Base-by-base conservation (phyloP, 2,329 filamentous ascomycete genomes). In the Ramichloridium luteum region DNA sequence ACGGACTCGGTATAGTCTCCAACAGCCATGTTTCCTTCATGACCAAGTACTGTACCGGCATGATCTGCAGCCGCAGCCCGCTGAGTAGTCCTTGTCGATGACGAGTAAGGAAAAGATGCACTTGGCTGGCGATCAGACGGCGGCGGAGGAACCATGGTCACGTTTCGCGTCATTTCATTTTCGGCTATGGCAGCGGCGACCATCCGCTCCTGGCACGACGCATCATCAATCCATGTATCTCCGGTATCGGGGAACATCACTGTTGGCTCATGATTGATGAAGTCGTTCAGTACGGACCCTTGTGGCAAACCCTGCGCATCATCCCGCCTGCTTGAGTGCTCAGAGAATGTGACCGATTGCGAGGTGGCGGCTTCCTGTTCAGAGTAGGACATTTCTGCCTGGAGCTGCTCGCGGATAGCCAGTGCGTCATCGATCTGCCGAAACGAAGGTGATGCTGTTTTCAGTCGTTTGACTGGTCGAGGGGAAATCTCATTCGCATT, bases 201-300 rank as follows among this genome's bases (percentile, higher is more conserved):
- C 30, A 64, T 39, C n/a, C 50, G 48, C 38, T 57, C 50, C 37
- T 61, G 56, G 12, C 55, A 59, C 8, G 55, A 50, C 17, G 55
- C 58, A 18, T 54, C 58, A 36, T 61, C 57, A 3, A 55, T 55
- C 10, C 61, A 41, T 1, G 61, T 65, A 36, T 55, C 62, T 10
- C 59, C 61, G 23, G 49, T 48, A 16, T 59, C 55, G 28, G 47
- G 49, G 35, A 62, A 64, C 49, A 61, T 49, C 20, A 47, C 44
- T 23, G 45, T 45, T 1, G 60, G 58, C 16, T 63, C 54, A 36
- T 62, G 59, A 10, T 50, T 30, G 12, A 41, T 49, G 30, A 59
- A 62, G 18, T 56, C 45, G 3, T 54, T 43, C 15, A 45, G 43
- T 18, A 61, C 43, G 9, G 53, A 55, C 4, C 48, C 54, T 9